These are phyloP conservation scores for Helianthus tuberosus DNA, from an alignment of 129 eudicot species.

Conservation along the genomic window DNA sequence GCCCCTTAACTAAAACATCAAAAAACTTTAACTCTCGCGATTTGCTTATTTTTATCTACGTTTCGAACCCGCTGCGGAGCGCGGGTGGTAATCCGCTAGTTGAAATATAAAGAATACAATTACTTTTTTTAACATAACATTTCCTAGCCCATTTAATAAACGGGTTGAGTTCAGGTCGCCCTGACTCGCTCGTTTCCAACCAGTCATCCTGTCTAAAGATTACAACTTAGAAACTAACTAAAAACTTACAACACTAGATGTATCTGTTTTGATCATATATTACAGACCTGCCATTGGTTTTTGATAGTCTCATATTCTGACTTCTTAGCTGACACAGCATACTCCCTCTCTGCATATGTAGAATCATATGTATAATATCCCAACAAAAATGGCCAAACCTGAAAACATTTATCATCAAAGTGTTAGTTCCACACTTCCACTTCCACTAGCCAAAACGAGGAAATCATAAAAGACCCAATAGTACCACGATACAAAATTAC, in stretches of 20 bases:
- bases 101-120: not conserved
- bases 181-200: not conserved
- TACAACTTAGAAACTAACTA: not conserved
- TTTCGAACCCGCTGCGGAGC: no score
- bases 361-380: conserved; percentile 78
- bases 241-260: not conserved
- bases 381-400: conserved; percentile 87
- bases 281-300: conserved; percentile 91
- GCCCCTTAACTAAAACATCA: no score
- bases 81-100: no score
- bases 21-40: no score
- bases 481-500: conserved; percentile 30
- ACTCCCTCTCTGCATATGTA: conserved; percentile 87
- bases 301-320: conserved; percentile 80
- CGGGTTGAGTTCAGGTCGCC: not conserved
- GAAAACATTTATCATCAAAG: conserved; percentile 19
- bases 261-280: not conserved
- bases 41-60: no score
- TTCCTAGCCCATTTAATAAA: not conserved
- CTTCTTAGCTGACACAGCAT: conserved; percentile 61
- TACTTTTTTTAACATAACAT: not conserved
- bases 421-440: not conserved
- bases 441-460: not conserved
- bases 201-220: not conserved
- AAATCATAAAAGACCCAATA: not conserved